Evolutionary conservation across 805 yeast genomes (phyloP).

Genomic region (Myxozyma monticola): DNA sequence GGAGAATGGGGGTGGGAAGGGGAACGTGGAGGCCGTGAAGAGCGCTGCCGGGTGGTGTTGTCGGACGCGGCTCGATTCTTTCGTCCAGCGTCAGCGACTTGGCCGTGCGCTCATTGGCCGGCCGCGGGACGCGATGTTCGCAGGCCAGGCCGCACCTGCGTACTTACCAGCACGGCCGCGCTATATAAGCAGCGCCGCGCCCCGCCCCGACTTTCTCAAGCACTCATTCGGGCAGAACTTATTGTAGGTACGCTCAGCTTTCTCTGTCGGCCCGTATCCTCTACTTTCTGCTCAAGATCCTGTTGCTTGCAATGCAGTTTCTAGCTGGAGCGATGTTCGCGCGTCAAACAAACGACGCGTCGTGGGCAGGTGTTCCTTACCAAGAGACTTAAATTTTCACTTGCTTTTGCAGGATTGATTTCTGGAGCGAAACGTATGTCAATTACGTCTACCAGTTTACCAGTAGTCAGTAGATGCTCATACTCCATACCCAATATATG

Average conservation of each 20-base stretch:
- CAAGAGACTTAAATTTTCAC: constrained; percentile 29
- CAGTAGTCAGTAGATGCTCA: too few relatives aligned
- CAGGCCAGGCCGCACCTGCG: background rate
- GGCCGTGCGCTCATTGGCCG: too few relatives aligned
- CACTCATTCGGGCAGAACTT: constrained; percentile 30
- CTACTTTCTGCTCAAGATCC: constrained; percentile 33
- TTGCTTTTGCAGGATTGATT: too few relatives aligned
- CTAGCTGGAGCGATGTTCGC: constrained; percentile 30
- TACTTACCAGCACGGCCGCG: background rate
- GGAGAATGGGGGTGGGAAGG: background rate
- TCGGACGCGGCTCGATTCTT: too few relatives aligned
- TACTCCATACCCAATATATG: too few relatives aligned
- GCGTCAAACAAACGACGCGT: too few relatives aligned
- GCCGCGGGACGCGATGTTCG: too few relatives aligned
- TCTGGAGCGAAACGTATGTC: too few relatives aligned
- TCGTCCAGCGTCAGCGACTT: too few relatives aligned
- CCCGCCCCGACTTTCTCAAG: background rate
- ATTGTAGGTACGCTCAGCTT: constrained; percentile 26
- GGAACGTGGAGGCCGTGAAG: constrained; percentile 1
- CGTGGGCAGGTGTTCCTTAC: constrained; percentile 32
- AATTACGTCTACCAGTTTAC: too few relatives aligned
- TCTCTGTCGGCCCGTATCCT: constrained; percentile 17
- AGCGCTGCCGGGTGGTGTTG: background rate
- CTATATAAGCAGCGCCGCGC: background rate
- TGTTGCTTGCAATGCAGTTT: constrained; percentile 18